phyloP scores from a whole-genome alignment of 805 yeast genomes.

The Dipodascopsis tothii region DNA sequence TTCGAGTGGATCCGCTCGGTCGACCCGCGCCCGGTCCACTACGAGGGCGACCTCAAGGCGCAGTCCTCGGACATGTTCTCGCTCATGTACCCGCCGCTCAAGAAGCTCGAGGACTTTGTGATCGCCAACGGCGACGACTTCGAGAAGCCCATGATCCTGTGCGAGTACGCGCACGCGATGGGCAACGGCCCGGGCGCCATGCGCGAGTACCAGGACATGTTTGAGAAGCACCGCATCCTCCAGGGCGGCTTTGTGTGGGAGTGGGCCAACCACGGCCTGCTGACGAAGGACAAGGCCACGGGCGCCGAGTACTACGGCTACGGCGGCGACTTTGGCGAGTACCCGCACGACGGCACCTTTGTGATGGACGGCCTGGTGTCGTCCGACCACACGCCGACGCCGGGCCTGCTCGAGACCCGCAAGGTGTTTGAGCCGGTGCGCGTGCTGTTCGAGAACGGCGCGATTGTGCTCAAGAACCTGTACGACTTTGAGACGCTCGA shows the following conservation, averaged over 20 bases:
- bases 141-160: constrained; percentile 32
- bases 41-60: constrained; percentile 31
- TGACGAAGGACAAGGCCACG: constrained; percentile 11
- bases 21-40: constrained; percentile 33
- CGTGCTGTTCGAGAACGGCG: constrained; percentile 1
- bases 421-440: constrained; percentile 33
- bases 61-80: constrained; percentile 31
- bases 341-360: constrained; percentile 34
- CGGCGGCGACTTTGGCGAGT: constrained; percentile 37
- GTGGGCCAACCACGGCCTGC: constrained; percentile 36
- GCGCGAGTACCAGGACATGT: constrained; percentile 32
- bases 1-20: constrained; percentile 25
- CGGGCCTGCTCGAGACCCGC: constrained; percentile 32
- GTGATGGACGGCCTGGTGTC: constrained; percentile 34
- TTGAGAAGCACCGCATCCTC: constrained; percentile 28
- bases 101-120: constrained; percentile 25
- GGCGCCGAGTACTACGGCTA: constrained; percentile 26
- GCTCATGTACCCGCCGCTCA: constrained; percentile 32
- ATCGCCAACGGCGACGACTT: constrained; percentile 11
- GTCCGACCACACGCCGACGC: constrained; percentile 34
- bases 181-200: constrained; percentile 36
- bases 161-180: constrained; percentile 38
- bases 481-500: constrained; percentile 26
- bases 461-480: constrained; percentile 21
- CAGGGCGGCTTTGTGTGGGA: constrained; percentile 39